phyloP scores from a whole-genome alignment of 75 land plant species.

The Chamaecyparis obtusa region DNA sequence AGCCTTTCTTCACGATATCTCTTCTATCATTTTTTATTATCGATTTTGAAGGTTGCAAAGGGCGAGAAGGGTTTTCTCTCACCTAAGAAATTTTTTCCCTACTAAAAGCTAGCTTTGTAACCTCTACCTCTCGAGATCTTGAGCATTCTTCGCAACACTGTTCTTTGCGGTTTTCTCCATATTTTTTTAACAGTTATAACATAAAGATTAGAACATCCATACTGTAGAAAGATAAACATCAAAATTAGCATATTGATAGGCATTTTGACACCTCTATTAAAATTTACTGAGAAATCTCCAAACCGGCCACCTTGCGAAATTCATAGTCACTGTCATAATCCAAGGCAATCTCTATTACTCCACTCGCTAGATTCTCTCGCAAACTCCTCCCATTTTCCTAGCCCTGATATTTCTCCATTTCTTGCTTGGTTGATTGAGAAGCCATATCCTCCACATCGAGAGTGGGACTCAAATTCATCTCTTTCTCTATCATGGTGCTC shows the following conservation, averaged over 20 bases:
- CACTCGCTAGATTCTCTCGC: neutral
- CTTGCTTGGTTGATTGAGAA: neutral
- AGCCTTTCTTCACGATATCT: conserved; percentile 81
- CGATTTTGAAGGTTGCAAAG: conserved; percentile 44
- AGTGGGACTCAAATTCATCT: too few species aligned
- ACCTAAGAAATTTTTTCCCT: conserved; percentile 24
- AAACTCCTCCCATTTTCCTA: neutral
- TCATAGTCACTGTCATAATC: neutral
- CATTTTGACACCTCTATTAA: too few species aligned
- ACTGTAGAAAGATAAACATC: too few species aligned
- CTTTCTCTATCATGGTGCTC: neutral
- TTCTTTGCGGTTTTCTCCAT: conserved; percentile 21
- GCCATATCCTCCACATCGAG: neutral
- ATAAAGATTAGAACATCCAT: too few species aligned
- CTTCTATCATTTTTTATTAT: conserved; percentile 65
- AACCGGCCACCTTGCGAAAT: neutral
- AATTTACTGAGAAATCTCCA: conserved; percentile 35
- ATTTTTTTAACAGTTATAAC: neutral
- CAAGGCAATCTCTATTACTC: neutral
- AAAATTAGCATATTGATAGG: too few species aligned
- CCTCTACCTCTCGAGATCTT: conserved; percentile 37
- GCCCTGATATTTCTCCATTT: too few species aligned
- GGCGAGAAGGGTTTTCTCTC: conserved; percentile 10
- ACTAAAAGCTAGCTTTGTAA: conserved; percentile 35
- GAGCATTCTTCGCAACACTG: conserved; percentile 22